Base-by-base conservation (phyloP, 805 yeast species). In the Starmerella khaoyaiensis region DNA sequence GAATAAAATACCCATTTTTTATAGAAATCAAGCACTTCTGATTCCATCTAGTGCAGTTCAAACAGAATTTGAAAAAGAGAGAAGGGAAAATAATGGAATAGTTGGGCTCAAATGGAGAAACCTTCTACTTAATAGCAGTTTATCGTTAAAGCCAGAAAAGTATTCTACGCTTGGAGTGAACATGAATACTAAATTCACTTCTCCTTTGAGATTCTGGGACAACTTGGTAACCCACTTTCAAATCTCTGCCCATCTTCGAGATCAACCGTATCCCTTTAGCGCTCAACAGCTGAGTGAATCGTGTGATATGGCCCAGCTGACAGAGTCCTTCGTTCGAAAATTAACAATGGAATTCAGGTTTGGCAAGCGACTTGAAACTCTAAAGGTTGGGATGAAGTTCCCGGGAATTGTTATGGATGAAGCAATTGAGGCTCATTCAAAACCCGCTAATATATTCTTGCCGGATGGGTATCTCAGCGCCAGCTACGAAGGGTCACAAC, bases 151-250 rank as follows among this genome's bases (percentile, higher is more conserved):
- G 1, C 69, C 79, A 0, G 44, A 48, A 0, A 52, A 49, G 1
- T 95, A 84, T 57, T 61, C 64, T 17, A 71, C 79, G 45, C 57
- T 83, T 23, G 93, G 86, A 3, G 57, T 80, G 7, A 55, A 58
- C 0, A 54, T 60, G 5, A 83, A 86, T 51, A 65, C 78, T 4
- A 79, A 82, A 15, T 76, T 80, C 7, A 86, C 97, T 0, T 84
- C 96, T 0, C 97, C 98, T 2, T 62, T 90, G 45, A 66, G 97
- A 54, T 64, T 97, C 46, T 79, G 71, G 47, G 75, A 79, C 5
- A 97, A 87, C 55, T 57, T 84, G 42, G 55, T 84, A 7, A 76
- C 77, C 50, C 96, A 86, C 51, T 71, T 86, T 72, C 87, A 79
- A 49, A 44, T 81, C 1, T 76, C 73, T 38, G 53, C 71, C 1